Base-by-base conservation (phyloP, 2,329 filamentous ascomycete species). In the Venturia nashicola region DNA sequence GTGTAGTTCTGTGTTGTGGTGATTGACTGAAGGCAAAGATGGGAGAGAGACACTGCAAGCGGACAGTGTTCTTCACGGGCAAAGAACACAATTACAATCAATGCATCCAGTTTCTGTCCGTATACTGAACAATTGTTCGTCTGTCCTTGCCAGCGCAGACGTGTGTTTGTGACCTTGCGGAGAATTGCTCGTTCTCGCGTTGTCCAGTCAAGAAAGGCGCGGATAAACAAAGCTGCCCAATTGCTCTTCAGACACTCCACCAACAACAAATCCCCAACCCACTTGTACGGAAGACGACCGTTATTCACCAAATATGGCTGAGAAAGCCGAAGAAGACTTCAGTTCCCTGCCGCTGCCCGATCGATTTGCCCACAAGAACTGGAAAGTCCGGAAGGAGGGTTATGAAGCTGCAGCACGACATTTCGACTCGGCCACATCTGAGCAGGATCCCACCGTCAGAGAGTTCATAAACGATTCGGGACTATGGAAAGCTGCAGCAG, bases 361-460 rank as follows among this genome's bases (percentile, higher is more conserved):
- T 67, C 85, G 90, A 73, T 95, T 92, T 77, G 80, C 83, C 63
- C 91, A 96, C 80, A 96, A 96, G 88, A 85, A 89, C 72, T 99
- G 94, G 94, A 99, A 99, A 82, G 92, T 96, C 51, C 85, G 94
- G 72, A 99, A 99, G 78, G 86, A 86, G 72, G 94, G 87, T 62
- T 99, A 97, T 74, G 94, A 99, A 81, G 91, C 94, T 69, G 92
- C 91, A 23, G 85, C 88, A 48, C 92, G 94, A 75, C 84, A 87
- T 69, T 97, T 99, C 75, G 87, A 91, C 73, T 80, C 84, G 65
- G 91, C 92, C 6, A 87, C 90, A 66, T 88, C 92, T 76, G 93
- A 97, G 73, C 83, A 86, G 69, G 89, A 95, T 73, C 86, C 91
- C 14, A 87, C 87, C 43, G 97, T 99, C 70, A 83, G 86, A 69